These are phyloP conservation scores for Ophiostoma sp. DNA, from an alignment of 2,329 filamentous ascomycete genomes.

Conservation along the genomic window DNA sequence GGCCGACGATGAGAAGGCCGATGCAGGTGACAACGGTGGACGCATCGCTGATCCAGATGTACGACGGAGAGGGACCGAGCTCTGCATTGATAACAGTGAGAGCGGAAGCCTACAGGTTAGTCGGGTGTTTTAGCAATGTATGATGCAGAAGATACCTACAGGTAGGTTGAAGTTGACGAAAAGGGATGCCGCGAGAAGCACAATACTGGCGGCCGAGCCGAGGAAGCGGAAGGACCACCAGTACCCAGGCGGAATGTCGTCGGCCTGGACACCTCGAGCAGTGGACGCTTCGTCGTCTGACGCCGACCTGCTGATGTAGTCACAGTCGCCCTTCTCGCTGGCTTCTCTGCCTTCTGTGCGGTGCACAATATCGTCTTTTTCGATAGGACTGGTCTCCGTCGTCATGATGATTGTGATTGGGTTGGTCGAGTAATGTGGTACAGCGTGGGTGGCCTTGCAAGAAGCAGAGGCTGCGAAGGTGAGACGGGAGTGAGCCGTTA, in stretches of 20 bases:
- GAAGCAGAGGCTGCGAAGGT: background rate
- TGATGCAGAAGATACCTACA: background rate
- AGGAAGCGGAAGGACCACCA: slow-evolving; percentile 24
- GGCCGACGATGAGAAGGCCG: slow-evolving; percentile 35
- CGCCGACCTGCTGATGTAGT: background rate
- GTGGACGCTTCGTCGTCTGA: slow-evolving; percentile 15
- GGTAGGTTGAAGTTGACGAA: slow-evolving; percentile 16
- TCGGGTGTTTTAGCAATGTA: background rate
- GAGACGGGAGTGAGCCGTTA: background rate
- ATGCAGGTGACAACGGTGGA: slow-evolving; percentile 28
- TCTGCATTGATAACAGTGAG: slow-evolving; percentile 25
- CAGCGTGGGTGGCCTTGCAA: background rate
- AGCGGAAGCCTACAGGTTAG: slow-evolving; percentile 21
- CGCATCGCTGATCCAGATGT: slow-evolving; percentile 25
- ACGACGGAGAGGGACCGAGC: slow-evolving; percentile 20
- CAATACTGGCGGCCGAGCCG: slow-evolving; percentile 20
- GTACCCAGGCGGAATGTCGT: slow-evolving; percentile 24
- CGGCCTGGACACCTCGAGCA: slow-evolving; percentile 21
- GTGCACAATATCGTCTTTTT: background rate
- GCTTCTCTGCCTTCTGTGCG: background rate
- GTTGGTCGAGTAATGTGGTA: background rate
- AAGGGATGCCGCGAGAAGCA: slow-evolving; percentile 20
- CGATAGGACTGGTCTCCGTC: background rate
- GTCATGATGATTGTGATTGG: background rate
- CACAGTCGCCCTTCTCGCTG: slow-evolving; percentile 3